phyloP scores from a whole-genome alignment of 805 yeast genomes.

The Monosporozyma siamensis region DNA sequence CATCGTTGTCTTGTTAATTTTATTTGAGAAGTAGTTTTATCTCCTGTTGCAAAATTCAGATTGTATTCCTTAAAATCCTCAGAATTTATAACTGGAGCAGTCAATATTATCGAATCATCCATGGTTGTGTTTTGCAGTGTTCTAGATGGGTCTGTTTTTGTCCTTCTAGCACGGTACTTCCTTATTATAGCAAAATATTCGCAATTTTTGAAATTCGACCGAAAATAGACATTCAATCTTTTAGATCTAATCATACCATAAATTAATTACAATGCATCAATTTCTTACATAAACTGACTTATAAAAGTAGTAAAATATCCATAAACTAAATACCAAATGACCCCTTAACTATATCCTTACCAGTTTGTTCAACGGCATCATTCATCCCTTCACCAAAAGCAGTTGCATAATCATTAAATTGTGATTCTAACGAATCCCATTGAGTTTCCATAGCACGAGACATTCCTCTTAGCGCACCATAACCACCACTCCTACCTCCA shows the following conservation, averaged over 20 bases:
- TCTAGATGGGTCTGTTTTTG: background rate
- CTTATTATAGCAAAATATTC: background rate
- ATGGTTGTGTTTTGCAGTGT: background rate
- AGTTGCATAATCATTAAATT: conserved; percentile 49
- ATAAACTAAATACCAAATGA: conserved; percentile 41
- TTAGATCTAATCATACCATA: no score
- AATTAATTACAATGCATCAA: no score
- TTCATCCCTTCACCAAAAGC: conserved; percentile 45
- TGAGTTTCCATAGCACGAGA: conserved; percentile 42
- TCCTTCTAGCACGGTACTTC: no score
- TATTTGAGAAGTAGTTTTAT: conserved; percentile 10
- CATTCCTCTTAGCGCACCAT: conserved; percentile 34
- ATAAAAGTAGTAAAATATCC: background rate
- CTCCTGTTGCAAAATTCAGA: conserved; percentile 11
- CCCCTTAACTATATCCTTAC: conserved; percentile 41
- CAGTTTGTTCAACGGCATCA: conserved; percentile 41
- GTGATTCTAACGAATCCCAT: conserved; percentile 44
- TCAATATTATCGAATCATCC: conserved; percentile 5
- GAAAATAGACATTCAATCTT: no score
- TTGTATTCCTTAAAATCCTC: conserved; percentile 10
- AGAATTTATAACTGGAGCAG: conserved; percentile 7
- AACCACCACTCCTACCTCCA: conserved; percentile 30
- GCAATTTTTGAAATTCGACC: no score
- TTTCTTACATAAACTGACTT: no score
- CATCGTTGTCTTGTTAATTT: conserved; percentile 24